phyloP scores from a whole-genome alignment of 2,329 filamentous ascomycete genomes.

The Ceratocystis smalleyi region DNA sequence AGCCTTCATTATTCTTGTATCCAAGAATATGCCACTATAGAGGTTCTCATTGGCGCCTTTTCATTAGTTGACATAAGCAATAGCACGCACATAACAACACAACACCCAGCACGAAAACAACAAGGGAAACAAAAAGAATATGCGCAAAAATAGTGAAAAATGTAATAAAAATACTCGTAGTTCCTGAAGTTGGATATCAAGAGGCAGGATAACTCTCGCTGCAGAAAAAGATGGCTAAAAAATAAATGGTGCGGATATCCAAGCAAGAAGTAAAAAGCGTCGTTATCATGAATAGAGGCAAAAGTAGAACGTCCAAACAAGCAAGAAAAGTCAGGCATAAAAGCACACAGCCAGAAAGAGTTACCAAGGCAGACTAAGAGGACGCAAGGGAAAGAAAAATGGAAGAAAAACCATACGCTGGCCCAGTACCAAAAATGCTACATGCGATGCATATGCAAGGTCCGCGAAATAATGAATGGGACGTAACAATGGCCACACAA shows the following conservation, averaged over 20 bases:
- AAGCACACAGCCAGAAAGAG: background rate
- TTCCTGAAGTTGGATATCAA: background rate
- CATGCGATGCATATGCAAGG: conserved; percentile 8
- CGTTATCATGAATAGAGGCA: background rate
- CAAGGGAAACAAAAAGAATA: background rate
- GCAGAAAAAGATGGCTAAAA: conserved; percentile 10
- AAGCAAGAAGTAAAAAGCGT: conserved; percentile 6
- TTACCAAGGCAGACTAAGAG: background rate
- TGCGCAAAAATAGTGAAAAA: background rate
- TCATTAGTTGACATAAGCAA: background rate
- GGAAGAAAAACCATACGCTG: background rate
- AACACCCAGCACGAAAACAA: conserved; percentile 1
- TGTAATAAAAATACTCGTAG: background rate
- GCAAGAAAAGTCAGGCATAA: background rate
- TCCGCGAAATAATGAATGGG: background rate
- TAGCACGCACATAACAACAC: background rate
- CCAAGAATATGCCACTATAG: background rate
- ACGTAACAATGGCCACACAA: background rate
- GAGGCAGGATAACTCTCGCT: background rate
- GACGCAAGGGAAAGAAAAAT: background rate
- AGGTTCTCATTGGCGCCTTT: background rate
- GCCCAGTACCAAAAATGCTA: background rate
- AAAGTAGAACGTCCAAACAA: background rate
- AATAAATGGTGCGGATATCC: conserved; percentile 10
- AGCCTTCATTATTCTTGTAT: no score